Base-by-base conservation (phyloP, 2,329 filamentous ascomycete species). In the Helminthosporium solani region DNA sequence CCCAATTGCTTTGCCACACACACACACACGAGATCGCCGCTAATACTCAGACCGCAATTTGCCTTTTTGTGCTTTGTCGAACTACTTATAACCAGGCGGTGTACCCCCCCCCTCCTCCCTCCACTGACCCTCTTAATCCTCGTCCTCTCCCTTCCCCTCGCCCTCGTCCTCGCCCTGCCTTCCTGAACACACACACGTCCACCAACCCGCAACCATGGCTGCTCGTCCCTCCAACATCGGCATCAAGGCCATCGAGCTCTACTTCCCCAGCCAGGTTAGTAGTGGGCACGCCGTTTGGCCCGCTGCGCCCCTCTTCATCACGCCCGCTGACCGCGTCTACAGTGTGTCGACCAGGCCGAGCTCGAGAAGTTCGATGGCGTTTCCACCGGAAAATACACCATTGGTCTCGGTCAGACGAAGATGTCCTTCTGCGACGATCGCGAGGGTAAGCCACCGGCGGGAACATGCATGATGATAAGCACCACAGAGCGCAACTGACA, bases 371-470 rank as follows among this genome's bases (percentile, higher is more conserved):
- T 78, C 70, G 76, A 78, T 75, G 76, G 76, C 67, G 75, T 78
- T 49, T 70, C 68, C 47, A 58, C 66, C 49, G 76, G 76, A 60
- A 78, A 78, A 60, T 78, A 78, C 70, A 78, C 76, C 42, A 78
- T 78, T 68, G 76, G 76, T 49, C 74, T 78, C 50, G 76, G 76
- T 59, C 76, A 78, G 71, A 78, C 75, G 54, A 76, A 75, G 64
- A 78, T 78, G 76, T 76, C 74, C 70, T 78, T 78, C 68, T 78
- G 76, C 65, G 75, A 78, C 65, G 76, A 78, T 64, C 71, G 76
- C 50, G 76, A 78, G 70, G 74, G 74, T 76, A 54, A 56, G 58
- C 57, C n/a, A 21, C 49, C 25, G 14, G 39, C 23, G 25, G 12
- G 12, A 9, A 25, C 20, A 33, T 18, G 11, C 16, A 3, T 15